These are phyloP conservation scores for Cryphonectria parasitica DNA, from an alignment of 2,329 filamentous ascomycete genomes.

Conservation along the genomic window DNA sequence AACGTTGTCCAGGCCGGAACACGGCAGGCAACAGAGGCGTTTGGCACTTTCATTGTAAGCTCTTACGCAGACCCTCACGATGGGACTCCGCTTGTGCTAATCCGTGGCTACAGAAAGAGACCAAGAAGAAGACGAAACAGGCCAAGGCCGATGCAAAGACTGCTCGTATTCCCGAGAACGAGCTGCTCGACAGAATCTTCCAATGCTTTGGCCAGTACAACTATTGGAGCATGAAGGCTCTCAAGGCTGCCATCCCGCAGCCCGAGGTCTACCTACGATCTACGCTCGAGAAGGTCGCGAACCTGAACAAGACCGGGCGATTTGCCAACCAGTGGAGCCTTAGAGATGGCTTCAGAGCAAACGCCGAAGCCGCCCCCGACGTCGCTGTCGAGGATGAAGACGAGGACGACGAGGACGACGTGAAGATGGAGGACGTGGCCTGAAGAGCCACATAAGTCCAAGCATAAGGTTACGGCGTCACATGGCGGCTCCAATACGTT, in stretches of 20 bases:
- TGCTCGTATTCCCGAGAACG: conserved; percentile 85
- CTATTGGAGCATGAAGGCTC: conserved; percentile 91
- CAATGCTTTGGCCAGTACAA: conserved; percentile 81
- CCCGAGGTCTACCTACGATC: conserved; percentile 93
- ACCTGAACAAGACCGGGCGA: conserved; percentile 78
- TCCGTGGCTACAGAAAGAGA: conserved; percentile 53
- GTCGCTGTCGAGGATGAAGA: conserved; percentile 58
- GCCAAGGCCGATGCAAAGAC: conserved; percentile 80
- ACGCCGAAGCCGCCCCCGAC: conserved; percentile 47
- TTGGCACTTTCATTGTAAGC: conserved; percentile 63
- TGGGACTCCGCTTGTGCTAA: conserved; percentile 11
- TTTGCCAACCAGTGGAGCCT: conserved; percentile 88
- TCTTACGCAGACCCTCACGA: background rate
- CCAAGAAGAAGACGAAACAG: conserved; percentile 52
- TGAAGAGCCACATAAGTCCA: background rate
- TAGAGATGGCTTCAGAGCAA: conserved; percentile 60
- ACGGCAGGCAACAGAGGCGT: conserved; percentile 47
- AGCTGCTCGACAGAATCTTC: conserved; percentile 85
- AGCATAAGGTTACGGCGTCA: background rate
- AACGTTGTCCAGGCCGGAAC: conserved; percentile 65
- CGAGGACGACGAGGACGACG: conserved; percentile 66
- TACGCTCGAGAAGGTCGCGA: conserved; percentile 79
- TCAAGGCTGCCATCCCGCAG: conserved; percentile 78
- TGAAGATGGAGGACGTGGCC: conserved; percentile 78
- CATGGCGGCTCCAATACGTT: background rate